Evolutionary conservation across 2,329 filamentous ascomycete species (phyloP), one percentile per base, ranked within the genome.

Genomic region (Blastomyces parvus): DNA sequence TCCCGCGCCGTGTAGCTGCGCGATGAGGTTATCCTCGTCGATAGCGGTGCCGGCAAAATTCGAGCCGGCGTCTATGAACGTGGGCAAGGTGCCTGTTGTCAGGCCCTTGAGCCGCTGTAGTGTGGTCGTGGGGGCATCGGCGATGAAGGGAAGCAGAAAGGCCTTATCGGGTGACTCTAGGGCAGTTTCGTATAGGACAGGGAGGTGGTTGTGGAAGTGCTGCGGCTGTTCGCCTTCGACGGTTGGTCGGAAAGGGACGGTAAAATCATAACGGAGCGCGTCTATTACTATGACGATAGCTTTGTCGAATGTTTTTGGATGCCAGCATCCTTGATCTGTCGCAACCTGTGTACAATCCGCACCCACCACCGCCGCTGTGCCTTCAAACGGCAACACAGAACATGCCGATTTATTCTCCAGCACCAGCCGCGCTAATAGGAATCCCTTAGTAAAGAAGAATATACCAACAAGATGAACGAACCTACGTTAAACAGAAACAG

Each of bases 21-120:
- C 82, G 17, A 90, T 78, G 56, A 90, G 68, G 67, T 90, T 90
- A 74, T 99, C 94, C 79, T 99, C 94, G 63, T 97, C 92, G 69
- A 99, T 97, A 6, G 90, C 90, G 2, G 89, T 96, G 2, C 94
- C 94, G 0, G 91, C 91, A 75, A 99, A 99, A 76, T 93, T 99
- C 66, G 90, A 96, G 0, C 94, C 94, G 13, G 90, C 85, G 73
- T 99, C 94, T 62, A 97, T 84, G 72, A 99, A 97, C 0, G 93
- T 97, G 1, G 94, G 94, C 62, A 99, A 78, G 1, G 94, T 97
- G 3, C 94, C 94, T 0, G 94, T 99, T 22, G 92, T 99, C 67
- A 99, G 77, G 2, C 93, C 94, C 78, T 97, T 97, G 67, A 99
- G 78, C 66, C 94, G 82, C 76, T 97, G 94, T 64, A 97, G 79